Percentiles rank a stretch among this genome's conserved stretches.
Evolutionary conservation across 1,284 basidiomycete genomes (phyloP).

Genomic region (Tilletia horrida): DNA sequence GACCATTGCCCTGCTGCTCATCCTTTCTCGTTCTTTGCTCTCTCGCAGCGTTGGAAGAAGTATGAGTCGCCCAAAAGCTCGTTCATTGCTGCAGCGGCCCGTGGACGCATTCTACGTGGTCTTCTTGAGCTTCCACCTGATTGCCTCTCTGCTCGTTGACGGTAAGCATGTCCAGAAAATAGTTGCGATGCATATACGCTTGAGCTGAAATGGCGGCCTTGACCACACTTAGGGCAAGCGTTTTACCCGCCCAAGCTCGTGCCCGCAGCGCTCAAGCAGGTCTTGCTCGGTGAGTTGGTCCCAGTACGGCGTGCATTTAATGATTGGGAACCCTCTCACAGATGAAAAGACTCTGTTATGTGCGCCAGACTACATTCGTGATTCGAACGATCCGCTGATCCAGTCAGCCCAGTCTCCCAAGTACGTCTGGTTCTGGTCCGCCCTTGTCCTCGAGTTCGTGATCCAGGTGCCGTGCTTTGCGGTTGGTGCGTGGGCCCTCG

Average conservation of each 20-base stretch:
- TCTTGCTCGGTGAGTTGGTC: slow-evolving; percentile 18
- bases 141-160: slow-evolving; percentile 26
- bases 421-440: slow-evolving; percentile 28
- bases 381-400: slow-evolving; percentile 26
- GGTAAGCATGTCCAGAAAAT: slow-evolving; percentile 17
- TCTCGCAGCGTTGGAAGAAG: no score
- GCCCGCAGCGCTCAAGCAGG: slow-evolving; percentile 19
- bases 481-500: slow-evolving; percentile 24
- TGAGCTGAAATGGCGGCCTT: background rate
- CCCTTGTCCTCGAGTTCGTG: slow-evolving; percentile 26
- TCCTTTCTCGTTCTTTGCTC: no score
- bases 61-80: background rate
- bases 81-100: slow-evolving; percentile 23
- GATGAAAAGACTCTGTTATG: no score
- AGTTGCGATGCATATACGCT: no score
- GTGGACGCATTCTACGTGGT: slow-evolving; percentile 24
- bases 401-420: slow-evolving; percentile 20
- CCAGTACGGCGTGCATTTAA: no score
- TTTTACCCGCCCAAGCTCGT: slow-evolving; percentile 23
- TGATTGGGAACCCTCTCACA: no score
- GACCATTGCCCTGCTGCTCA: no score
- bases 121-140: slow-evolving; percentile 26
- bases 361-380: slow-evolving; percentile 23
- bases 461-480: slow-evolving; percentile 27
- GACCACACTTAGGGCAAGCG: slow-evolving; percentile 20